These are phyloP conservation scores for Penicillium tannophilum DNA, from an alignment of 495 filamentous ascomycete species.

Conservation along the genomic window DNA sequence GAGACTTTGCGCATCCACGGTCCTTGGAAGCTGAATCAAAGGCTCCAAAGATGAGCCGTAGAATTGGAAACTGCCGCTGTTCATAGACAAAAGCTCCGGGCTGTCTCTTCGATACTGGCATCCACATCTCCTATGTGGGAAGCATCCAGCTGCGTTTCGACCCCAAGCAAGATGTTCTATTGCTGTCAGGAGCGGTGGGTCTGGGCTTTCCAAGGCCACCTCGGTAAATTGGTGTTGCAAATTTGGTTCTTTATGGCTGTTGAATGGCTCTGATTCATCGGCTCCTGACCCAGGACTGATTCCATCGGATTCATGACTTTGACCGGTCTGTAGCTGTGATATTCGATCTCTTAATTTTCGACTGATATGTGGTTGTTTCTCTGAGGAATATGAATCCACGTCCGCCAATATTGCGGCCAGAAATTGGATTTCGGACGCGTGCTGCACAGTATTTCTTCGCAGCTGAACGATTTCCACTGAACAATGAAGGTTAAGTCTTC, in stretches of 20 bases:
- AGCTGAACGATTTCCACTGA: slow-evolving; percentile 34
- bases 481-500: slow-evolving; percentile 31
- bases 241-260: slow-evolving; percentile 11
- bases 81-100: slow-evolving; percentile 17
- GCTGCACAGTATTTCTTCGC: slow-evolving; percentile 28
- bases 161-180: slow-evolving; percentile 41
- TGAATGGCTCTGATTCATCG: slow-evolving; percentile 8
- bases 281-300: background rate
- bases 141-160: slow-evolving; percentile 35
- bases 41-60: slow-evolving; percentile 17
- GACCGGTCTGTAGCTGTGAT: slow-evolving; percentile 25
- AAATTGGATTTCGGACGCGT: slow-evolving; percentile 35
- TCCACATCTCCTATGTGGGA: slow-evolving; percentile 30
- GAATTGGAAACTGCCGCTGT: slow-evolving; percentile 19
- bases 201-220: slow-evolving; percentile 16
- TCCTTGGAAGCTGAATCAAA: slow-evolving; percentile 11
- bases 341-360: slow-evolving; percentile 26
- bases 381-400: slow-evolving; percentile 19
- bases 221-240: slow-evolving; percentile 14
- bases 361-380: slow-evolving; percentile 12
- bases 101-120: slow-evolving; percentile 33
- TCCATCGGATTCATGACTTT: slow-evolving; percentile 1
- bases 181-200: slow-evolving; percentile 32
- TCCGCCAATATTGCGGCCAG: slow-evolving; percentile 27
- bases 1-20: slow-evolving; percentile 26